Evolutionary conservation across 257 asterid genomes (phyloP), one percentile per base, ranked within the genome.

Genomic region (Nicotiana tomentosiformis): DNA sequence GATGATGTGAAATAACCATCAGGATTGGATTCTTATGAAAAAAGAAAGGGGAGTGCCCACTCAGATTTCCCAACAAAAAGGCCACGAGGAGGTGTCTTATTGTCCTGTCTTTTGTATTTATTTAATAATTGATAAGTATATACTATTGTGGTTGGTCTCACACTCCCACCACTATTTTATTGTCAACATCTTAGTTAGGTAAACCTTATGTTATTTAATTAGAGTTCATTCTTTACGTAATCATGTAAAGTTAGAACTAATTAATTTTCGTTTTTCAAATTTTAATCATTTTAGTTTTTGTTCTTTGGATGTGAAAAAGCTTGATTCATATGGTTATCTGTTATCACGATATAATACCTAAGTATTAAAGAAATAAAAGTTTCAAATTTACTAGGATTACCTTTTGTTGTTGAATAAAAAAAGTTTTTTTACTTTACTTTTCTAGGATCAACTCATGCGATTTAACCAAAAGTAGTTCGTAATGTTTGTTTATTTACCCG

Each of bases 111-210:
- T 23, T 62, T 62, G 83, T 80, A 80, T 62, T 37, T 79, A 66
- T 62, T 12, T 26, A 61, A 80, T 55, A 29, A 74, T 74, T 72
- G 78, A 46, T 11, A 5, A 0, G 23, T 20, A 43, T 65, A 26
- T 16, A 29, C 29, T 53, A 26, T 67, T 16, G 61, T 55, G 55
- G 4, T 29, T 49, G 26, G 79, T 26, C 29, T 0, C 23, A 20
- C 23, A 20, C 23, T 20, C 23, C 66, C 57, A 82, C 74, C 65
- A 82, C 49, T 74, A 61, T n/a, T 82, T 6, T 39, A 70, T 69
- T 70, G 69, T 69, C 84, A 70, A 58, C 79, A 74, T 82, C 82
- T 82, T 70, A 72, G 81, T 82, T 70, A 56, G 81, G 66, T 17
- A 72, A 62, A 35, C 46, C 17, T 2, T 2, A 32, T 82, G 23